Evolutionary conservation across 225 moss, liverwort and hornwort genomes (phyloP), one percentile per base, ranked within the genome.

Genomic region (Thuidium tamariscinum): DNA sequence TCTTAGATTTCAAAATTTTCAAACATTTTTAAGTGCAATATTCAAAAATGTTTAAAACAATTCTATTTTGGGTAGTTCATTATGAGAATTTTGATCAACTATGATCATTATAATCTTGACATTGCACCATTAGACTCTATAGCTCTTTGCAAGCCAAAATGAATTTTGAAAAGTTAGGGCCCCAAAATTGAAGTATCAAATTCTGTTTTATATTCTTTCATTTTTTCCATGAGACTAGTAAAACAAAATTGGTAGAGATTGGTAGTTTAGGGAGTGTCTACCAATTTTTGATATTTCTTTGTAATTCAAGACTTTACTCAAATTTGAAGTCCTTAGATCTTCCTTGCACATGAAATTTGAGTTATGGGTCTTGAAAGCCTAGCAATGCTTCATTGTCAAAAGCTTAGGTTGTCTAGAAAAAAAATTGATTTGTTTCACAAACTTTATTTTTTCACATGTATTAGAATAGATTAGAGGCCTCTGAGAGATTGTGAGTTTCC

Each of bases 351-450:
- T 6, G 0, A 6, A 71, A 72, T 5, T 29, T 46, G 46, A 29
- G 1, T 18, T 30, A 72, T 30, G 7, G 1, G 11, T n/a, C n/a
- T n/a, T n/a, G n/a, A n/a, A n/a, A 27, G 18, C 11, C 46, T 46
- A 3, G 30, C 11, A 72, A 18, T 46, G 10, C 18, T 0, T 6
- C 6, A 30, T 46, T 72, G 29, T 30, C 6, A 11, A 6, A 29
- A 46, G 10, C 6, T 72, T 0, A 0, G 4, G 2, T 0, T 25
- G 0, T 10, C 17, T 17, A 44, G 0, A 6, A 29, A 70, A 10
- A 71, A 17, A 29, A 1, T 17, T 29, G 16, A 16, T 29, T 5
- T 4, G 8, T 3, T 29, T 71, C 46, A 5, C 11, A 72, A 29
- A 6, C 10, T 46, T 71, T 46, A 4, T 44, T 29, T 10, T 29